Evolutionary conservation across 768 basidiomycete species (phyloP).

Genomic region (Thelephora ganbajun): DNA sequence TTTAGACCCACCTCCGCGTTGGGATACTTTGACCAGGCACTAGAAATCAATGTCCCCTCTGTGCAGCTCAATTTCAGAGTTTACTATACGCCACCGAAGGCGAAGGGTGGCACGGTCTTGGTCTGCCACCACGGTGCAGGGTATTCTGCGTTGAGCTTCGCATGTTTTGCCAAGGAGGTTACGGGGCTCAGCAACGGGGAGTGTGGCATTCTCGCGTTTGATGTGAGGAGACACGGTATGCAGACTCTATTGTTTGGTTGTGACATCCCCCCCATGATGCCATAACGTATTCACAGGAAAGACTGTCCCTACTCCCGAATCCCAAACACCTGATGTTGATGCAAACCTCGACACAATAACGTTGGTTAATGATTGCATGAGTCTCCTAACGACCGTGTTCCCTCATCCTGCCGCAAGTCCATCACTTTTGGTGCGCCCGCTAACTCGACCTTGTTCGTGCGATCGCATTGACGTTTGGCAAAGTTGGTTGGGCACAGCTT

Average conservation of each 20-base stretch:
- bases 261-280: not conserved
- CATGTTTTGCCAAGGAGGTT: slow-evolving; percentile 79
- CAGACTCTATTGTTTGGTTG: not conserved
- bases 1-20: slow-evolving; percentile 68
- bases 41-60: slow-evolving; percentile 55
- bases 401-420: slow-evolving; percentile 51
- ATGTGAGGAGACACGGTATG: slow-evolving; percentile 82
- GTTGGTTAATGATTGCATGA: slow-evolving; percentile 62
- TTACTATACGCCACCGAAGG: slow-evolving; percentile 68
- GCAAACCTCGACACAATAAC: slow-evolving; percentile 56
- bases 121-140: slow-evolving; percentile 95
- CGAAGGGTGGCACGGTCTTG: slow-evolving; percentile 51
- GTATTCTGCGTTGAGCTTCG: slow-evolving; percentile 81
- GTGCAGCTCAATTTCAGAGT: slow-evolving; percentile 57
- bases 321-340: slow-evolving; percentile 17
- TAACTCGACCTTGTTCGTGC: not conserved
- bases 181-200: slow-evolving; percentile 44
- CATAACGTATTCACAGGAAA: slow-evolving; percentile 35
- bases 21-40: slow-evolving; percentile 65
- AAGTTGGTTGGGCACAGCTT: slow-evolving; percentile 92
- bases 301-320: slow-evolving; percentile 30
- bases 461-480: not conserved
- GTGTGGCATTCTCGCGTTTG: slow-evolving; percentile 69
- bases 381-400: slow-evolving; percentile 54
- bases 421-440: slow-evolving; percentile 53